Conservation (phyloP, 75 land plant genomes). For the Adiantum capillusveneris region DNA sequence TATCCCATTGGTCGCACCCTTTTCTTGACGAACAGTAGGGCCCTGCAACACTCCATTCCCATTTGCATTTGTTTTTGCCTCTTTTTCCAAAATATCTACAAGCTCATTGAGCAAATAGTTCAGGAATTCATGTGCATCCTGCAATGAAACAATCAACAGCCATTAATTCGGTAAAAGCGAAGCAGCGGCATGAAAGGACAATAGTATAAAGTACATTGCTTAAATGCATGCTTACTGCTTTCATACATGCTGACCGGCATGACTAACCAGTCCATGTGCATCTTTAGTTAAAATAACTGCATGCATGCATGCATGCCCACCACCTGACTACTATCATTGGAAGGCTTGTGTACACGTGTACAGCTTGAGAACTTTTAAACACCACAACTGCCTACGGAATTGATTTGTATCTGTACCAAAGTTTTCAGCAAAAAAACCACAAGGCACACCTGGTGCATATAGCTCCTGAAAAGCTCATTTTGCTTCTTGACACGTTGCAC, state of each 20-base stretch:
- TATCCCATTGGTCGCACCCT: conserved; percentile 56
- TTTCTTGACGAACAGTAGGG: conserved; percentile 32
- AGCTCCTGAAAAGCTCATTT: conserved; percentile 93
- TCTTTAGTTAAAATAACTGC: too few relatives aligned
- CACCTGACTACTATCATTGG: too few relatives aligned
- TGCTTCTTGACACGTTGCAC: conserved; percentile 92
- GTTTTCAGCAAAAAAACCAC: not conserved
- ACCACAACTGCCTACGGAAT: too few relatives aligned
- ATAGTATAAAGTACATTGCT: too few relatives aligned
- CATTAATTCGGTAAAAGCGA: too few relatives aligned
- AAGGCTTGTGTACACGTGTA: too few relatives aligned
- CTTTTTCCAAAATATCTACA: conserved; percentile 92
- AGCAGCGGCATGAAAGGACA: too few relatives aligned
- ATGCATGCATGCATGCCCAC: too few relatives aligned
- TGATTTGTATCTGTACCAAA: not conserved
- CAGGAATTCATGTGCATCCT: conserved; percentile 99
- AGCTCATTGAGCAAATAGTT: conserved; percentile 91
- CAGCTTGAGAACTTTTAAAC: too few relatives aligned
- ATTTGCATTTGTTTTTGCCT: conserved; percentile 43
- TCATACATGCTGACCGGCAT: too few relatives aligned
- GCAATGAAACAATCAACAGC: conserved; percentile 8
- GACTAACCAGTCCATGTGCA: too few relatives aligned
- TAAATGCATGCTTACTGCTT: too few relatives aligned
- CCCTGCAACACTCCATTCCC: conserved; percentile 11
- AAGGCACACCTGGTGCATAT: conserved; percentile 86